These are phyloP conservation scores for Asclepias syriaca DNA, from an alignment of 257 asterid genomes.

Conservation along the genomic window DNA sequence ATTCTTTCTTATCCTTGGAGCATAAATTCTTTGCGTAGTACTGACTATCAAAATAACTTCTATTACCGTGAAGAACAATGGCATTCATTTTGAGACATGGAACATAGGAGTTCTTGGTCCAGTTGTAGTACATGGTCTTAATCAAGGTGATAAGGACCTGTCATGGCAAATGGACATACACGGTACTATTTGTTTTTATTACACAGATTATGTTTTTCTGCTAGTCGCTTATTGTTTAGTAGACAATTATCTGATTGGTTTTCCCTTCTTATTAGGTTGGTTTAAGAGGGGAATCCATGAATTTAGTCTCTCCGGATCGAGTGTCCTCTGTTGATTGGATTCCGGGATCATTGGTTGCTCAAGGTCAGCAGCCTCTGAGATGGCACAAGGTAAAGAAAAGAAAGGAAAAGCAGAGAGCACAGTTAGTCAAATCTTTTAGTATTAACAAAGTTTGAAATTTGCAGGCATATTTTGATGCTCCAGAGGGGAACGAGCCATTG, in stretches of 20 bases:
- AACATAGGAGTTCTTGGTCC: slow-evolving; percentile 45
- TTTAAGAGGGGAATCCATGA: slow-evolving; percentile 48
- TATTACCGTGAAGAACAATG: slow-evolving; percentile 37
- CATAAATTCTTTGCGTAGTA: background rate
- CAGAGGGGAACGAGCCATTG: slow-evolving; percentile 62
- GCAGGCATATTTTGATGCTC: slow-evolving; percentile 65
- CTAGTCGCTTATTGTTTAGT: background rate
- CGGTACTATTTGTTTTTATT: slow-evolving; percentile 27
- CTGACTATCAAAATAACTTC: slow-evolving; percentile 11
- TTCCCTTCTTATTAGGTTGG: slow-evolving; percentile 36
- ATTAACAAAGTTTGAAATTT: slow-evolving; percentile 1
- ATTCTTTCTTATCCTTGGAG: background rate
- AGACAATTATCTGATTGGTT: background rate
- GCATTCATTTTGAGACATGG: slow-evolving; percentile 56
- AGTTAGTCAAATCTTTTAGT: background rate
- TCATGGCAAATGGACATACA: slow-evolving; percentile 62
- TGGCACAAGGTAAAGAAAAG: slow-evolving; percentile 62
- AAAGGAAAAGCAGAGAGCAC: background rate
- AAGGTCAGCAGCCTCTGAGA: slow-evolving; percentile 45
- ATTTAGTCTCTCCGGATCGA: slow-evolving; percentile 39
- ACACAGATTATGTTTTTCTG: background rate
- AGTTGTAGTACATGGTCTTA: slow-evolving; percentile 46
- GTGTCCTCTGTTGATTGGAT: slow-evolving; percentile 55
- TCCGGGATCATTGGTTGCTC: slow-evolving; percentile 26
- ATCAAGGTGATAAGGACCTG: slow-evolving; percentile 48